These are phyloP conservation scores for Hamigera avellanea DNA, from an alignment of 495 filamentous ascomycete genomes.

Conservation along the genomic window DNA sequence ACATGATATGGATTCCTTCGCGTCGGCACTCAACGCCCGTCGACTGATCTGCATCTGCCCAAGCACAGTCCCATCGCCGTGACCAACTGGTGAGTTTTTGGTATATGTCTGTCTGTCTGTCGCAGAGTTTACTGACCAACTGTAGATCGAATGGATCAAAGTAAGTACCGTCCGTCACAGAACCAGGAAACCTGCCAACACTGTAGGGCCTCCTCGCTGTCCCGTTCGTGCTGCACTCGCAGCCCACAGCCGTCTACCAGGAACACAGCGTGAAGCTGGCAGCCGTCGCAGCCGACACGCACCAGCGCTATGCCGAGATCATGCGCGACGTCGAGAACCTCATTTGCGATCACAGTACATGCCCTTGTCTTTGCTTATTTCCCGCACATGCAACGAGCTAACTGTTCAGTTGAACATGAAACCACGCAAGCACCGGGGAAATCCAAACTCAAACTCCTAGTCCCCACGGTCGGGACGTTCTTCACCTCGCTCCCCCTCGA, in stretches of 20 bases:
- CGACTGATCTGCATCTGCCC: constrained; percentile 5
- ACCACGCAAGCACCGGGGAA: constrained; percentile 43
- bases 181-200: constrained; percentile 1
- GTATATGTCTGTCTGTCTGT: background rate
- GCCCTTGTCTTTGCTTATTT: background rate
- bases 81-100: constrained; percentile 62
- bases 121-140: background rate
- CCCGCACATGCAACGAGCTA: background rate
- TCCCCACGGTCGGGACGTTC: constrained; percentile 81
- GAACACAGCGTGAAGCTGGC: constrained; percentile 30
- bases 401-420: constrained; percentile 54
- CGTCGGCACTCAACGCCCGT: too few relatives aligned
- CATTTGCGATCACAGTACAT: constrained; percentile 81
- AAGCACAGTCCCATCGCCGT: constrained; percentile 57
- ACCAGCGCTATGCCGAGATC: constrained; percentile 86
- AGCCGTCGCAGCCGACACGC: constrained; percentile 46
- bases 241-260: constrained; percentile 75
- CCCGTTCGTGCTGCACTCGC: constrained; percentile 92
- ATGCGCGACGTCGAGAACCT: constrained; percentile 87
- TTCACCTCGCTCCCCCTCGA: constrained; percentile 80
- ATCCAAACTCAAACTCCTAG: constrained; percentile 87
- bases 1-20: constrained; percentile 2
- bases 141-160: constrained; percentile 60
- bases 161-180: constrained; percentile 15
- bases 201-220: constrained; percentile 85